A percentile compares a stretch with the other conserved stretches of the same genome.
Conservation (phyloP, 441 rosid species). For the Brassica hybrid region DNA sequence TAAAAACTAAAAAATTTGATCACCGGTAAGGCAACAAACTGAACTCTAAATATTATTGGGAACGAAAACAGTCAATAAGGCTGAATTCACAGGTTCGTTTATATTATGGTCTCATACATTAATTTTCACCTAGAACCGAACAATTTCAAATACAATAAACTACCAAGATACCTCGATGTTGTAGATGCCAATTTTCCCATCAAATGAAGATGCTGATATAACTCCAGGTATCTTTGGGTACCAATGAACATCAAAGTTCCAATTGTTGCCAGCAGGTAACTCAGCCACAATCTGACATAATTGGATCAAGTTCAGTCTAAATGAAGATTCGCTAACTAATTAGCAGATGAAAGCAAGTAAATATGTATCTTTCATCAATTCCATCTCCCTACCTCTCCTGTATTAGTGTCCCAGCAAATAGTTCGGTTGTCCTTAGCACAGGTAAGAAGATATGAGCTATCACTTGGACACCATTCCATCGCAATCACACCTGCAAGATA, state of each 20-base stretch:
- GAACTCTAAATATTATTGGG: background rate
- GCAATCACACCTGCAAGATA: conserved; percentile 88
- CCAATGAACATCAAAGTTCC: conserved; percentile 99
- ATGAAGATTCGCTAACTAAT: background rate
- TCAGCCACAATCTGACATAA: conserved; percentile 82
- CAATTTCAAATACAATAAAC: conserved; percentile 3
- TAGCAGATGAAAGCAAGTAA: conserved; percentile 3
- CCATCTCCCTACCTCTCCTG: conserved; percentile 91
- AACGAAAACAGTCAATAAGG: conserved; percentile 18
- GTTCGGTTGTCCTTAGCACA: conserved; percentile 99
- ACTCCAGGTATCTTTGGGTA: conserved; percentile 97
- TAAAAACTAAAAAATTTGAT: conserved; percentile 19
- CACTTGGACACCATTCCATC: conserved; percentile 98
- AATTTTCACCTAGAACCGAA: conserved; percentile 7
- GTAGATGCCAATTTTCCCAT: conserved; percentile 93
- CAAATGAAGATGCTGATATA: conserved; percentile 97
- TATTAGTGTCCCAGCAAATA: conserved; percentile 95
- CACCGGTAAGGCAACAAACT: conserved; percentile 5
- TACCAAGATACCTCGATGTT: conserved; percentile 82
- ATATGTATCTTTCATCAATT: conserved; percentile 19
- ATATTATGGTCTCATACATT: conserved; percentile 13
- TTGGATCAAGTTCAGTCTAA: conserved; percentile 7
- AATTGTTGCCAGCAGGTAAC: conserved; percentile 93
- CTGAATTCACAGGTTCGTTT: conserved; percentile 16
- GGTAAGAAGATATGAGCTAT: conserved; percentile 92